phyloP scores from a whole-genome alignment of 1,139 yeast genomes.

The Geotrichum fermentans region DNA sequence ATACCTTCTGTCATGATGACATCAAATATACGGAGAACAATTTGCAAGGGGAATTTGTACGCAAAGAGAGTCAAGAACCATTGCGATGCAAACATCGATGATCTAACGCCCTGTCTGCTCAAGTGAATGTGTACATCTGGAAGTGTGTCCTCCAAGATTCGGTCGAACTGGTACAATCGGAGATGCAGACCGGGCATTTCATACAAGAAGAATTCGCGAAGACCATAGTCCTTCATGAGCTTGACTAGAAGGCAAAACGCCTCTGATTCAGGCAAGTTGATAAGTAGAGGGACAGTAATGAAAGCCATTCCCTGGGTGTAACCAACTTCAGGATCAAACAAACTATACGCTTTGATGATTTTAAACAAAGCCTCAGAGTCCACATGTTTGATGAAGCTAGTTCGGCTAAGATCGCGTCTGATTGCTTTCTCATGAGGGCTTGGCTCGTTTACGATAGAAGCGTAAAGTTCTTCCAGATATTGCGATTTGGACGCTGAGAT shows the following conservation, averaged over 20 bases:
- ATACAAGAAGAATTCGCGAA: slow-evolving; percentile 72
- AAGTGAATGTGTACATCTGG: slow-evolving; percentile 73
- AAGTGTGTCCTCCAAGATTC: slow-evolving; percentile 63
- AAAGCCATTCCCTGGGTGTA: slow-evolving; percentile 98
- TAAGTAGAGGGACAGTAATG: slow-evolving; percentile 73
- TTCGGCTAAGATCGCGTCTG: slow-evolving; percentile 74
- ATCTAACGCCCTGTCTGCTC: slow-evolving; percentile 74
- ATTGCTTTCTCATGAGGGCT: slow-evolving; percentile 74
- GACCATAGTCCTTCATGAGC: slow-evolving; percentile 76
- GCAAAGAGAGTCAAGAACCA: slow-evolving; percentile 95
- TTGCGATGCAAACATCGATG: slow-evolving; percentile 93
- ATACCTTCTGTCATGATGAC: slow-evolving; percentile 82
- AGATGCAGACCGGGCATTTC: slow-evolving; percentile 93
- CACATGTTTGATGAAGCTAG: slow-evolving; percentile 63
- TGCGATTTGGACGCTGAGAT: slow-evolving; percentile 75
- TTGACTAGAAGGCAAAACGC: slow-evolving; percentile 77
- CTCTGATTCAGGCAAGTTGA: slow-evolving; percentile 78
- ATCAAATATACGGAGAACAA: slow-evolving; percentile 79
- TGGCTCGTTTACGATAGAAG: slow-evolving; percentile 47
- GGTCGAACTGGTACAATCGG: slow-evolving; percentile 80
- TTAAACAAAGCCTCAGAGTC: slow-evolving; percentile 57
- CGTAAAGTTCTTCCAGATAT: slow-evolving; percentile 63
- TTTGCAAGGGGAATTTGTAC: slow-evolving; percentile 81
- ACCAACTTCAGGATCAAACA: slow-evolving; percentile 89
- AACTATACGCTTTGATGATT: slow-evolving; percentile 76